These are phyloP conservation scores for Biscogniauxia marginata DNA, from an alignment of 2,329 filamentous ascomycete species.

Conservation along the genomic window DNA sequence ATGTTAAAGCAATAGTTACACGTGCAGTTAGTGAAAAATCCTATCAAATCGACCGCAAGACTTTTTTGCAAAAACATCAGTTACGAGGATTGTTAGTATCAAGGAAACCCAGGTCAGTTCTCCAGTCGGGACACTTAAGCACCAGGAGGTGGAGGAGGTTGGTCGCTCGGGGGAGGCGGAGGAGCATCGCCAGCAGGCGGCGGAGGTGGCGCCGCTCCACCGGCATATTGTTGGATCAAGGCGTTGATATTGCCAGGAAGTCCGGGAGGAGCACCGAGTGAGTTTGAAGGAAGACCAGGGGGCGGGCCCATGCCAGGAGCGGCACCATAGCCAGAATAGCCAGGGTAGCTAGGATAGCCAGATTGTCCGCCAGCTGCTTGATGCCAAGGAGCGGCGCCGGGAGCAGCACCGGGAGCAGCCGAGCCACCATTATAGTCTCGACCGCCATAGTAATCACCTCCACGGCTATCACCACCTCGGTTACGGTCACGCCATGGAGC, in stretches of 20 bases:
- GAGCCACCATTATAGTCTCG: conserved; percentile 49
- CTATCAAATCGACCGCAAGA: conserved; percentile 7
- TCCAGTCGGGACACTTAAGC: conserved; percentile 36
- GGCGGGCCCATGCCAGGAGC: conserved; percentile 51
- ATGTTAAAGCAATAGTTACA: conserved; percentile 4
- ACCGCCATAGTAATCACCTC: conserved; percentile 18
- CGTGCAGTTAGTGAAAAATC: conserved; percentile 16
- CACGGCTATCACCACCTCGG: conserved; percentile 44
- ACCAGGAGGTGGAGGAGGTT: conserved; percentile 60
- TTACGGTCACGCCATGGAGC: conserved; percentile 64
- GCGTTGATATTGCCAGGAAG: conserved; percentile 59
- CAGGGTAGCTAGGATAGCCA: conserved; percentile 54
- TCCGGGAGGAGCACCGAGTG: conserved; percentile 53
- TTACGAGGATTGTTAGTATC: conserved; percentile 24
- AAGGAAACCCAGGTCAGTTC: conserved; percentile 10
- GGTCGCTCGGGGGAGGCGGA: conserved; percentile 58
- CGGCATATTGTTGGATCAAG: conserved; percentile 65
- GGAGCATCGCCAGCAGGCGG: conserved; percentile 63
- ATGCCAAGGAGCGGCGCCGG: conserved; percentile 58
- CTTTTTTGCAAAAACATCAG: not conserved
- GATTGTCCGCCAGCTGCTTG: conserved; percentile 54
- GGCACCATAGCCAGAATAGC: conserved; percentile 50
- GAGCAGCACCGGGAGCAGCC: conserved; percentile 30
- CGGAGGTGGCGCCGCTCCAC: conserved; percentile 48
- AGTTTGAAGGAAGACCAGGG: conserved; percentile 45